Base-by-base conservation (phyloP, 23 red algal genomes). In the Cyanidiococcus yangmingshanensis region DNA sequence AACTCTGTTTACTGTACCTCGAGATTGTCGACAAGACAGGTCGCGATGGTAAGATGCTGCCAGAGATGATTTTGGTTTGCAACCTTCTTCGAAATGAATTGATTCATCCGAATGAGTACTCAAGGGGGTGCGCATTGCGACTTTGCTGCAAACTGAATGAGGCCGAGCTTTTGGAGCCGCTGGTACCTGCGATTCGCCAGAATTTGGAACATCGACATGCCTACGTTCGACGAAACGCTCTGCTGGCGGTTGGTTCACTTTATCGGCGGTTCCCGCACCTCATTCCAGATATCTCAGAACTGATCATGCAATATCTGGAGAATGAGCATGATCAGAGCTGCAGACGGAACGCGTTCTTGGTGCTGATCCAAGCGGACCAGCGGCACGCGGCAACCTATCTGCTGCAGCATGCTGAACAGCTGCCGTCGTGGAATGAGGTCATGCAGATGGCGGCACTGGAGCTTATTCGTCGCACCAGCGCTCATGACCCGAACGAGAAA, bases 21-120 rank as follows among this genome's bases (percentile, higher is more conserved):
- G 94, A 98, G 80, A 88, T 91, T 30, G 88, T 88, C 1, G 94
- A 98, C 54, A 91, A 91, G 36, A 85, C 83, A 39, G 94, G 84
- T 18, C 75, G 76, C 1, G 85, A 91, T 39, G 94, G 94, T 0
- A 91, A 89, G 50, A 91, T 98, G 87, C 88, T 91, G 35, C 94
- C 88, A 27, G 94, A 98, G 67, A 98, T 98, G 87, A 98, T 98
- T 50, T 75, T 98, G 31, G 94, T 98, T 21, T 87, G 87, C 81
- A 98, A 98, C 57, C 89, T 98, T 85, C 75, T 98, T 39, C 84
- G 94, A 38, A 98, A 91, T 38, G 94, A 98, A 51, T 88, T 98
- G 3, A 84, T 90, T 15, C 88, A 98, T 39, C 84, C 94, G 37
- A 98, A 98, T 86, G 94, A 98, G 76, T 98, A 91, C 67, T 82